phyloP scores from a whole-genome alignment of 345 rosid genomes.

The Psidium friedrichsthalianum region DNA sequence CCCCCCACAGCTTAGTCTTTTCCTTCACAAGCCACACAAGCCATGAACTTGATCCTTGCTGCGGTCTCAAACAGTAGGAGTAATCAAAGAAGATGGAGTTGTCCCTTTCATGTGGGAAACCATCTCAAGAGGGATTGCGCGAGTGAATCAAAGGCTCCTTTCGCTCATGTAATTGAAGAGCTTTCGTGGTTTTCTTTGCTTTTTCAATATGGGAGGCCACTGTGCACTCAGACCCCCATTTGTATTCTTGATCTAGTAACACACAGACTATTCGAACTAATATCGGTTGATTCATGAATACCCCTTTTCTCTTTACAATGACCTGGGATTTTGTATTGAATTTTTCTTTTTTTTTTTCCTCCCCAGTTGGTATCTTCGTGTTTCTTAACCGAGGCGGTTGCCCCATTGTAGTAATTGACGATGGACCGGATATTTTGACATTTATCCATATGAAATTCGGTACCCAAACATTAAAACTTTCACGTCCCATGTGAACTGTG shows the following conservation, averaged over 20 bases:
- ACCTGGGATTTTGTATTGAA: background rate
- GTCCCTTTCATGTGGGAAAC: background rate
- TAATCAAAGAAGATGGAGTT: rapidly evolving
- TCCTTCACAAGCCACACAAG: background rate
- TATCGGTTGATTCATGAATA: background rate
- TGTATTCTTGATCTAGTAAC: background rate
- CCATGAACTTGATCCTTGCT: background rate
- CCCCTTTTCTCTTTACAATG: background rate
- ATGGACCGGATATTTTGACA: background rate
- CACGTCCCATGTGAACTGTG: background rate
- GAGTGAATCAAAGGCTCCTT: background rate
- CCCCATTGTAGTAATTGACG: background rate
- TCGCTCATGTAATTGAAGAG: background rate
- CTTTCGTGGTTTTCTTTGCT: background rate
- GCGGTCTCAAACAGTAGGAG: background rate
- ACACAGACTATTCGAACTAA: background rate
- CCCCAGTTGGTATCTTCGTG: background rate
- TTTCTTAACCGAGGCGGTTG: background rate
- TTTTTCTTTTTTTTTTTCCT: background rate
- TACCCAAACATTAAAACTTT: background rate
- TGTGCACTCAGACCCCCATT: background rate
- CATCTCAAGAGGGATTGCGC: background rate
- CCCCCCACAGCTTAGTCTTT: background rate
- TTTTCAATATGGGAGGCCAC: background rate
- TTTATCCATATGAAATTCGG: background rate